Evolutionary conservation across 352 stramenopile species (phyloP), one percentile per base, ranked within the genome.

Genomic region (Phytophthora pistaciae): DNA sequence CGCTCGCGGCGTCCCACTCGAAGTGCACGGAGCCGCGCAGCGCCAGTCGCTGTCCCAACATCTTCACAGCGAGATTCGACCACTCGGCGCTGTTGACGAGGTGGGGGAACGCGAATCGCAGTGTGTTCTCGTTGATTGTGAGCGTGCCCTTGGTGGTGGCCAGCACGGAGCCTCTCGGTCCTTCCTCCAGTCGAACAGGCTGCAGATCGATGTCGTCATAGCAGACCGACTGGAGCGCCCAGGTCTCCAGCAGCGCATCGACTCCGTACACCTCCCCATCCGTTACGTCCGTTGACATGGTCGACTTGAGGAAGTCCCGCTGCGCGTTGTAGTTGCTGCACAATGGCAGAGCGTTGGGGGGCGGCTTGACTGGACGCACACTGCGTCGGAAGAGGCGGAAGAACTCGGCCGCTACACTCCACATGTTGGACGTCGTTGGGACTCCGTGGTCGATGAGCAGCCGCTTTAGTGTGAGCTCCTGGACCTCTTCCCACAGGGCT

Each of bases 341-440:
- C 42, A 9, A 9, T 33, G 29, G 5, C 29, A 33, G 7, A 33
- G 29, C 29, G 29, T 33, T 9, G 5, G 29, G 29, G 5, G 29
- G 29, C 29, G 5, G 29, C 29, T 33, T 6, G 29, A 33, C 29
- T 33, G 29, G 29, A 33, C 29, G 29, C 1, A 60, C 31, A 29
- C 48, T 44, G 46, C 33, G 4, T 16, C 46, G 25, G 25, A 65
- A 65, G 59, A 65, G 59, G 5, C 59, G 46, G 5, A 65, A 65
- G 23, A 52, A 65, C 48, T 65, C 59, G 13, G 59, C 46, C 5
- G 48, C 59, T 2, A 65, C 48, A 6, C 52, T 65, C 59, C 59
- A 65, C 2, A 40, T 25, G 10, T 27, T 65, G 18, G 50, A n/a
- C 11, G n/a, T 40, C 13, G 48, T 52, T 3, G 42, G 44, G 0